These are phyloP conservation scores for Carex pumila DNA, from an alignment of 176 grass and related monocot genomes.

Conservation along the genomic window DNA sequence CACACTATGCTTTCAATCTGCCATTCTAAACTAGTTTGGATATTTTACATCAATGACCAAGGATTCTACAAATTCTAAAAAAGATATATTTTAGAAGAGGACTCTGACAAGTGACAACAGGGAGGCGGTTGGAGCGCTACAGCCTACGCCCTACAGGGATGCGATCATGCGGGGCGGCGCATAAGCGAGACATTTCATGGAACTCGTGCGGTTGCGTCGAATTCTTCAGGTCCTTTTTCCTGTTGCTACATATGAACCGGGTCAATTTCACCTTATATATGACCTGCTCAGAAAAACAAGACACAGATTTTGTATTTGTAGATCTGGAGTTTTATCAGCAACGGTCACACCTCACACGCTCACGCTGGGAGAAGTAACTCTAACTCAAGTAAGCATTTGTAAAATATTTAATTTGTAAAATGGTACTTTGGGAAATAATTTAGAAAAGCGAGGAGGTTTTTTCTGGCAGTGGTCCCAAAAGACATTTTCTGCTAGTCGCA, in stretches of 20 bases:
- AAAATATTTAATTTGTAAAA: background rate
- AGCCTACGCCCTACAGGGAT: background rate
- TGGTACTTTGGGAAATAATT: background rate
- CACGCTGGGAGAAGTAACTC: background rate
- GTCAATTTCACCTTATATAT: background rate
- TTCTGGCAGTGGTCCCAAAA: background rate
- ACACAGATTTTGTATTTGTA: background rate
- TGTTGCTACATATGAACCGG: background rate
- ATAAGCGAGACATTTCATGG: conserved; percentile 4
- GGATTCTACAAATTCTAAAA: background rate
- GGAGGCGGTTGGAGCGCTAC: background rate
- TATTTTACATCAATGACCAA: background rate
- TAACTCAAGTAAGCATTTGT: background rate
- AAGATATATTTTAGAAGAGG: background rate
- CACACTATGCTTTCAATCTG: background rate
- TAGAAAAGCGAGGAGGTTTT: background rate
- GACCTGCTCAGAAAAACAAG: background rate
- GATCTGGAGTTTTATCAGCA: background rate
- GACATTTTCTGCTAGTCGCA: background rate
- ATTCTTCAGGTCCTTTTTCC: background rate
- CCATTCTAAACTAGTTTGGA: background rate
- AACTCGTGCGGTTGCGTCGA: background rate
- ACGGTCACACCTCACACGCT: background rate
- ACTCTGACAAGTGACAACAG: background rate
- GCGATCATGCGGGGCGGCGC: background rate